Base-by-base conservation (phyloP, 2,329 filamentous ascomycete genomes). In the Purpureocillium takamizusanense region DNA sequence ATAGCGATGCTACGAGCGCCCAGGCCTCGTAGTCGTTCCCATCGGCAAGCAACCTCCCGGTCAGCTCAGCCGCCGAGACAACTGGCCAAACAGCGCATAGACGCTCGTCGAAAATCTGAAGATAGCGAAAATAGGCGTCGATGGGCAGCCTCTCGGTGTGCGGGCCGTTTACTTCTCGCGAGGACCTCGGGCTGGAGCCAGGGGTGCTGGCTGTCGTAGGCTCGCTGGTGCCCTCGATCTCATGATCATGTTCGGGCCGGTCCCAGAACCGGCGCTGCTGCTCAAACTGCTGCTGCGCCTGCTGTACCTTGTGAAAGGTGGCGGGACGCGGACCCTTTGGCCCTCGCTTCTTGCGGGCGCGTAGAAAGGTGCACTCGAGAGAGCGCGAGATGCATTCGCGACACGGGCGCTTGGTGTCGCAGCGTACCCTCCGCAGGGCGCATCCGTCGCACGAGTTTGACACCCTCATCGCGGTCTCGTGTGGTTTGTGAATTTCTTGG, bases 11-110 rank as follows among this genome's bases (percentile, higher is more conserved):
- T 8, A 48, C 51, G 1, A 54, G 36, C 2, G 52, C 48, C 9
- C 44, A 47, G 15, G 51, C 42, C 13, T 54, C 52, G 3, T 44
- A 38, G 5, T 53, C 46, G 7, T 46, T 17, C 8, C 34, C 31
- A 3, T 46, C 41, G 3, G 39, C 14, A 7, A 40, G 35, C 7
- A 53, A 42, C 8, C 40, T 47, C 0, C 31, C 16, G 15, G 51
- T 36, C 16, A 53, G 33, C 9, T 46, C 39, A n/a, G 52, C 40
- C 4, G 43, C 37, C 17, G 45, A 35, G 36, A 53, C 36, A 12
- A 53, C 51, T 5, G 51, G 51, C 51, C 51, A 53, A 4, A 50
- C 42, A 0, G 49, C 47, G 4, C 48, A 46, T 21, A 46, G 36
- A 7, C 44, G 43, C 1, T 37, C 38, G 30, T 43, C 46, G 14